Evolutionary conservation across 257 asterid species (phyloP).

Genomic region (Solanum appendiculatum): DNA sequence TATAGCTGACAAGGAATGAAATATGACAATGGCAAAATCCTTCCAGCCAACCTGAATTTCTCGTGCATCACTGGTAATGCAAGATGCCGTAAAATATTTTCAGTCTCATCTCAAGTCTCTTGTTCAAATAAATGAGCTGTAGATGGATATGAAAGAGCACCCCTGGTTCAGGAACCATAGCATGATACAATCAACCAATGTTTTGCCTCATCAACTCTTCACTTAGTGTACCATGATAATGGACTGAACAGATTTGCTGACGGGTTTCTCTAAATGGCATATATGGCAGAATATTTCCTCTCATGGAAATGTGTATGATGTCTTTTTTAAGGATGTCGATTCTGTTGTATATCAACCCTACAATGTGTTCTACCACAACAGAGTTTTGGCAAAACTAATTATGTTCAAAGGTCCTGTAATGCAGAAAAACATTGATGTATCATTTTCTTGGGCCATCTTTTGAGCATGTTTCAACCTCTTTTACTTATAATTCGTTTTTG

Average conservation of each 20-base stretch:
- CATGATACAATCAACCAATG: not conserved
- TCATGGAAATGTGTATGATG: not conserved
- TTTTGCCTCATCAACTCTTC: not conserved
- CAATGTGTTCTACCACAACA: not conserved
- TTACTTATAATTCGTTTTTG: not conserved
- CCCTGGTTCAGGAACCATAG: not conserved
- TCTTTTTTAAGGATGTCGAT: not conserved
- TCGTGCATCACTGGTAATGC: not conserved
- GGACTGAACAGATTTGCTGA: not conserved
- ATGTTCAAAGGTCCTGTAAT: not conserved
- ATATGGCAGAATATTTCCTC: not conserved
- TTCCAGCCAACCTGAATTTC: not conserved
- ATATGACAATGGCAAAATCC: not conserved
- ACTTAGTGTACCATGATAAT: not conserved
- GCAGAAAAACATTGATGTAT: not conserved
- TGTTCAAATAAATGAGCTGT: not conserved
- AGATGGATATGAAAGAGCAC: not conserved
- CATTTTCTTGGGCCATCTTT: not conserved
- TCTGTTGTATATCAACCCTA: not conserved
- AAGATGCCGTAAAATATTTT: not conserved
- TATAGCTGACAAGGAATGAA: constrained; percentile 68
- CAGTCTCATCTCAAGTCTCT: not conserved
- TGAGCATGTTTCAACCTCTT: not conserved
- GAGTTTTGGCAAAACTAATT: not conserved
- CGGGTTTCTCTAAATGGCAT: not conserved